Evolutionary conservation across 441 rosid genomes (phyloP), one percentile per base, ranked within the genome.

Genomic region (Euphorbia schlechtendalii): DNA sequence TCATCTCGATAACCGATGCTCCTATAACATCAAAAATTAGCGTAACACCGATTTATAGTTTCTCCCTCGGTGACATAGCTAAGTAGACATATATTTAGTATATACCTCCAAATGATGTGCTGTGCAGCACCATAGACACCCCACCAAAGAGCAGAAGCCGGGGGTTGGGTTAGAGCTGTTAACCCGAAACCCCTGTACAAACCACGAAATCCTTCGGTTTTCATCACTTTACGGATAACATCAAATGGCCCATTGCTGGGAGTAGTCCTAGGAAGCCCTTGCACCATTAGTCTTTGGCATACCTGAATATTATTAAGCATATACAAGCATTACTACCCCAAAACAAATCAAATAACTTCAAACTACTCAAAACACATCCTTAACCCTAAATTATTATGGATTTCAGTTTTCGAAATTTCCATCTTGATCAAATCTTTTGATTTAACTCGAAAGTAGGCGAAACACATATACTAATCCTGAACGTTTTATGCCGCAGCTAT

Each of bases 81-180:
- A 13, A 13, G 14, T 21, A 27, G 40, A 40, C n/a, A n/a, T n/a
- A 27, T 27, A 27, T 27, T 62, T 15, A 2, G 7, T 46, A 48
- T 22, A 53, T 49, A 79, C 90, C 87, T 87, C 90, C 90, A 85
- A 56, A 85, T 76, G 21, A 81, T 41, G 69, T 76, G 86, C 66
- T 87, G 87, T 61, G 87, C 82, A 59, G 84, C 67, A 59, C 86
- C 88, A 61, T 85, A 85, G 51, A 74, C 74, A 15, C 84, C 90
- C 90, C 94, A 87, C 94, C 94, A 87, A 65, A 85, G 82, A 13
- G 90, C 94, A 64, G 82, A 77, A 51, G 84, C 86, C 7, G 88
- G 88, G 51, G 86, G 75, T 68, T 77, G 83, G 9, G 83, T 78
- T 22, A 83, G 58, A 48, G 71, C 81, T 3, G 88, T 81, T 48